Evolutionary conservation across 2,329 filamentous ascomycete species (phyloP), one percentile per base, ranked within the genome.

Genomic region (Penicillium polonicum): DNA sequence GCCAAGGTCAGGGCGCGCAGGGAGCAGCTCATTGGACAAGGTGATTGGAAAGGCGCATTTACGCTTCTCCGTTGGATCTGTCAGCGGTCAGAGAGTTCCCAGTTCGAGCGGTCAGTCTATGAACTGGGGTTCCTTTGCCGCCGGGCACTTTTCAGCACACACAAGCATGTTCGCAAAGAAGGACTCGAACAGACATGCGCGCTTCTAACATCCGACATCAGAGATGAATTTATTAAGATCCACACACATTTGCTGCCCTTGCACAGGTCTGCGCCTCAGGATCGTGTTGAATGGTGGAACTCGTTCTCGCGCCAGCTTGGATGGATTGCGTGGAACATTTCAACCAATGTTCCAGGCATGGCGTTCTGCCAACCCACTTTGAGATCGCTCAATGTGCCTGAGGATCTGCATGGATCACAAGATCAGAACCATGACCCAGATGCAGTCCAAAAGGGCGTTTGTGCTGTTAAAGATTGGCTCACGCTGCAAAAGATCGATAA

Each of bases 121-220:
- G 65, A 68, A 9, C 21, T 73, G 0, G 70, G 68, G 1, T 59
- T 60, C 23, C 57, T 73, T 9, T 71, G 69, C 42, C 65, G 61
- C 5, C 62, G 55, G 6, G 69, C 70, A 6, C 56, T 73, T 36
- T 7, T 70, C 1, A 42, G 8, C 1, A 33, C 10, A 13, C 51
- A 63, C 7, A 25, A 52, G 1, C 12, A 12, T 10, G 49, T 62
- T 2, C 61, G 61, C 3, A 15, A 52, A 0, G 38, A 60, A 23
- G 70, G 65, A 0, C 48, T 61, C 2, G 9, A 60, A 3, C 25
- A 57, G 0, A 33, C 48, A 2, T 55, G 31, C 3, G 36, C 13
- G 1, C 50, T 66, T 0, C 46, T 71, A 0, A 38, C 60, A 1
- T 48, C 29, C 1, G 64, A 70, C 23, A 41, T 60, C 0, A 58